These are phyloP conservation scores for Aspergillus nidulans DNA, from an alignment of 495 filamentous ascomycete genomes.

Conservation along the genomic window DNA sequence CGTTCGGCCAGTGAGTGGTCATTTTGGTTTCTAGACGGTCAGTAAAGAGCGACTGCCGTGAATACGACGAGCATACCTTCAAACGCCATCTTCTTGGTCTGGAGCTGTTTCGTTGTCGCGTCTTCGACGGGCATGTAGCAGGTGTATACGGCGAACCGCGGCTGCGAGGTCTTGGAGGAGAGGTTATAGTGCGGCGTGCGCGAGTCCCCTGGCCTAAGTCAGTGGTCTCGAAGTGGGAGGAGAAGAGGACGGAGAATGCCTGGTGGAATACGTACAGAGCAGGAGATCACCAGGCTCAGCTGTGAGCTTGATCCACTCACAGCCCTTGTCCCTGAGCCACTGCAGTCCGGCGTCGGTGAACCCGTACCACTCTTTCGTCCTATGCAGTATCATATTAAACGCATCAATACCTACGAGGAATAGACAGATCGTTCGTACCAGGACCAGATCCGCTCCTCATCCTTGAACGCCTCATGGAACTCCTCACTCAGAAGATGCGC, in stretches of 20 bases:
- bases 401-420: neutral
- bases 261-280: neutral
- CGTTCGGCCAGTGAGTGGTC: constrained; percentile 10
- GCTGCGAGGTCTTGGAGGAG: constrained; percentile 8
- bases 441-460: constrained; percentile 9
- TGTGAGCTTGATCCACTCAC: constrained; percentile 7
- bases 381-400: neutral
- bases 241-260: neutral
- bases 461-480: constrained; percentile 8
- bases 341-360: neutral
- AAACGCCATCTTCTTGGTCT: constrained; percentile 9
- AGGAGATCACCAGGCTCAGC: constrained; percentile 6
- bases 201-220: neutral
- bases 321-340: neutral
- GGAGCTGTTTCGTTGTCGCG: constrained; percentile 5
- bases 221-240: neutral
- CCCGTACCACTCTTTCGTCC: constrained; percentile 7
- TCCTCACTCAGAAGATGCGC: constrained; percentile 7
- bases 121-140: constrained; percentile 8
- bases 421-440: neutral
- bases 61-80: neutral
- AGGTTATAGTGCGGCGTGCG: constrained; percentile 8
- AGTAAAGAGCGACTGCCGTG: neutral
- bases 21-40: constrained; percentile 3
- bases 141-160: neutral